These are phyloP conservation scores for Backusella morwellensis DNA, from an alignment of 192 early-diverging fungal genomes.

Conservation along the genomic window DNA sequence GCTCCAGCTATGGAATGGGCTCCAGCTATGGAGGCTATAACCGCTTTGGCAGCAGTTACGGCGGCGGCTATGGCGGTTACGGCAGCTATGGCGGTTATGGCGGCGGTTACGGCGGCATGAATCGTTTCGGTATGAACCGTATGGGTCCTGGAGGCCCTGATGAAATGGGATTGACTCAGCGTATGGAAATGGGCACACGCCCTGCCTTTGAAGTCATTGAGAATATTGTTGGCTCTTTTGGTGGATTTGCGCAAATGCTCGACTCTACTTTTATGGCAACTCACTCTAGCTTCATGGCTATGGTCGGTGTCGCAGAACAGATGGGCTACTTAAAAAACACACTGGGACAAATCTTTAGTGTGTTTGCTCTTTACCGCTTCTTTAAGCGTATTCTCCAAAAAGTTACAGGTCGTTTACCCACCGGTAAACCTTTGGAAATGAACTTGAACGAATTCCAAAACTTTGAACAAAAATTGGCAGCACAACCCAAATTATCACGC, in stretches of 20 bases:
- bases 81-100: constrained; percentile 34
- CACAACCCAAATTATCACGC: constrained; percentile 47
- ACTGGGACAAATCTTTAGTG: constrained; percentile 79
- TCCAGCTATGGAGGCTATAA: constrained; percentile 39
- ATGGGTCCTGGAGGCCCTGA: constrained; percentile 48
- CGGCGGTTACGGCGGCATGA: constrained; percentile 41
- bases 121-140: constrained; percentile 36
- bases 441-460: constrained; percentile 72
- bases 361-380: constrained; percentile 74
- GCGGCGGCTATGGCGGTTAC: constrained; percentile 34
- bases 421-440: constrained; percentile 71
- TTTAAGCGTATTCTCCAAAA: constrained; percentile 65
- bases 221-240: constrained; percentile 93
- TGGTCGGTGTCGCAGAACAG: constrained; percentile 98
- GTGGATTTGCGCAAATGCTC: constrained; percentile 96
- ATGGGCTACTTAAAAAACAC: constrained; percentile 88
- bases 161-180: constrained; percentile 71
- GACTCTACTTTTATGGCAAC: constrained; percentile 98
- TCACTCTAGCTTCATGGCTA: constrained; percentile 89
- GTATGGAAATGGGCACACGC: constrained; percentile 87
- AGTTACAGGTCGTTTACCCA: constrained; percentile 61
- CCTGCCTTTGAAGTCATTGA: constrained; percentile 93
- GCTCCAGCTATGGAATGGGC: constrained; percentile 32
- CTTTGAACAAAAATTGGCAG: constrained; percentile 55
- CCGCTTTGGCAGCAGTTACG: constrained; percentile 33